Evolutionary conservation across 257 asterid species (phyloP).

Genomic region (Perilla frutescens): DNA sequence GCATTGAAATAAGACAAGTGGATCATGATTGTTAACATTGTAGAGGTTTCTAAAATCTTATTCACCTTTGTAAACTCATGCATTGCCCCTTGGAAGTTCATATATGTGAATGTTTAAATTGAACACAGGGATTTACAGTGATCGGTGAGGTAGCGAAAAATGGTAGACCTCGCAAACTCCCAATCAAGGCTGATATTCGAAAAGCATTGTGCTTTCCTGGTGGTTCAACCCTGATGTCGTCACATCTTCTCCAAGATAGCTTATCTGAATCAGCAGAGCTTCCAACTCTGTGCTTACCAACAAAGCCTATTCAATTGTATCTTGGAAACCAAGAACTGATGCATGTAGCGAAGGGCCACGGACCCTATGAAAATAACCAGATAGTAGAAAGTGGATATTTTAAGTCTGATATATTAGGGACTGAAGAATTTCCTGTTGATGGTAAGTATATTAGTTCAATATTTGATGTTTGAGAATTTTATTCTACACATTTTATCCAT

Average conservation of each 20-base stretch:
- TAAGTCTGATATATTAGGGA: conserved; percentile 41
- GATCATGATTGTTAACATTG: neutral
- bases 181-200: conserved; percentile 77
- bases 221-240: conserved; percentile 77
- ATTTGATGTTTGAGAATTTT: conserved; percentile 10
- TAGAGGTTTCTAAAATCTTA: neutral
- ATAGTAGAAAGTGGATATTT: conserved; percentile 35
- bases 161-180: conserved; percentile 78
- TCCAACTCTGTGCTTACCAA: conserved; percentile 40
- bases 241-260: conserved; percentile 59
- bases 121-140: conserved; percentile 74
- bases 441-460: conserved; percentile 40
- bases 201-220: conserved; percentile 94
- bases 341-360: conserved; percentile 34
- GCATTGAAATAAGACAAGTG: neutral
- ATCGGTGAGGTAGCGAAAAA: conserved; percentile 78
- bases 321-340: conserved; percentile 41
- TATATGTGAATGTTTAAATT: conserved; percentile 7
- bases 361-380: conserved; percentile 44
- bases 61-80: neutral
- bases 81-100: conserved; percentile 15
- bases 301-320: conserved; percentile 41
- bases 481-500: neutral
- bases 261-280: conserved; percentile 41
- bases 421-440: conserved; percentile 33